phyloP scores from a whole-genome alignment of 208 protist species.

The Trypanosoma scelopori region DNA sequence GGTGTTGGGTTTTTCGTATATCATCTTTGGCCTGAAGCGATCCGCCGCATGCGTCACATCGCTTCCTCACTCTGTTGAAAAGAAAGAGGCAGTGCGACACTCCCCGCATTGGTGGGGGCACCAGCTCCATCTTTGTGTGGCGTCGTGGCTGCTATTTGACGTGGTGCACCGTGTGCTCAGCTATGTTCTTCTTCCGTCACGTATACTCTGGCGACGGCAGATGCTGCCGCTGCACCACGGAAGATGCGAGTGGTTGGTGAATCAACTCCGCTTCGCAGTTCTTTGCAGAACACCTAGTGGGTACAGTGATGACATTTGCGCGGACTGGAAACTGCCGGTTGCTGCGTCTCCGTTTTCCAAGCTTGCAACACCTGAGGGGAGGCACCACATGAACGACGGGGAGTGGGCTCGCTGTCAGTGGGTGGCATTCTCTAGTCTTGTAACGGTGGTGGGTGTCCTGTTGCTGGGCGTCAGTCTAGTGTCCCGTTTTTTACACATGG shows the following conservation, averaged over 20 bases:
- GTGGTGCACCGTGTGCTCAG: constrained; percentile 39
- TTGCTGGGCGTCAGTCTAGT: constrained; percentile 4
- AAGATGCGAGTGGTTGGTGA: constrained; percentile 38
- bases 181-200: constrained; percentile 42
- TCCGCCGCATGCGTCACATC: constrained; percentile 19
- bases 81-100: neutral
- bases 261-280: constrained; percentile 37
- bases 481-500: neutral
- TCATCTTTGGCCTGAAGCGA: constrained; percentile 51
- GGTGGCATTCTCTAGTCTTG: constrained; percentile 7
- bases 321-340: constrained; percentile 13
- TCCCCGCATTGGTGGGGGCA: constrained; percentile 24
- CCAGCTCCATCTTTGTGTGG: constrained; percentile 34
- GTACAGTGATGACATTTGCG: neutral
- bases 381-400: neutral
- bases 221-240: constrained; percentile 45
- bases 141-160: constrained; percentile 43
- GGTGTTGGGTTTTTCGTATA: constrained; percentile 29
- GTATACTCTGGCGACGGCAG: constrained; percentile 44
- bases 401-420: constrained; percentile 9
- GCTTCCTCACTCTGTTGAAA: neutral
- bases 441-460: constrained; percentile 3
- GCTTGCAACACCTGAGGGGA: neutral
- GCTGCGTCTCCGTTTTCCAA: neutral
- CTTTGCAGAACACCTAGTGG: constrained; percentile 24